phyloP scores from a whole-genome alignment of 129 eudicot species.

The Kitagawia praeruptora region DNA sequence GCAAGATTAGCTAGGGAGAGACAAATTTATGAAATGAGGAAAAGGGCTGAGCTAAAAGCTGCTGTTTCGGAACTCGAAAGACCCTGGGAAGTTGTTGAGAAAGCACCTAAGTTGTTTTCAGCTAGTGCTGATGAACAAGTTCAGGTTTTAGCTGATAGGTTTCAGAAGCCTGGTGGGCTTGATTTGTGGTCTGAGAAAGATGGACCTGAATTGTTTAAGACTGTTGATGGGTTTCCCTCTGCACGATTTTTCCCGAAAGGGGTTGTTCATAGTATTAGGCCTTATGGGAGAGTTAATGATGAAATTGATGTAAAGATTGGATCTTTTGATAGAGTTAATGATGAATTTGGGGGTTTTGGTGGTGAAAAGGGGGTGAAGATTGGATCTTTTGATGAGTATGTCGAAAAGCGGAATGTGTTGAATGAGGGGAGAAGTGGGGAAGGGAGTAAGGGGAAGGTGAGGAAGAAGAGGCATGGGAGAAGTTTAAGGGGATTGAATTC shows the following conservation, averaged over 20 bases:
- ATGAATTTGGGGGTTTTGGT: not conserved
- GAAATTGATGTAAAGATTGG: not conserved
- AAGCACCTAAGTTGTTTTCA: constrained; percentile 68
- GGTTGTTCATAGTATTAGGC: constrained; percentile 81
- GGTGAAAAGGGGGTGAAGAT: not conserved
- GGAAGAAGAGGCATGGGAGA: not conserved
- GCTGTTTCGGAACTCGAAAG: constrained; percentile 80
- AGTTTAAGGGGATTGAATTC: not conserved
- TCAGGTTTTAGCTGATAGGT: constrained; percentile 84
- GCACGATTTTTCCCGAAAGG: constrained; percentile 95
- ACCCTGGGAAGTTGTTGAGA: constrained; percentile 84
- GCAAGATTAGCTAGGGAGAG: constrained; percentile 87
- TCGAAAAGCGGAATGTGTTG: not conserved
- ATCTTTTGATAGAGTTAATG: not conserved
- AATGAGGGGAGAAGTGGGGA: not conserved
- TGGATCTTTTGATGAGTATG: not conserved
- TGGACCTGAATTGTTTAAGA: constrained; percentile 77
- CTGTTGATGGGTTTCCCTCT: constrained; percentile 51
- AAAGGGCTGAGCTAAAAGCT: constrained; percentile 79
- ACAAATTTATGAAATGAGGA: constrained; percentile 87
- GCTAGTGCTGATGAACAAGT: constrained; percentile 75
- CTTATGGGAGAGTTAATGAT: constrained; percentile 40
- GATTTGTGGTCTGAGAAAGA: constrained; percentile 94
- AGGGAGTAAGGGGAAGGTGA: not conserved
- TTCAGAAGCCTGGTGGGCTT: constrained; percentile 93